Base-by-base conservation (phyloP, 1,284 basidiomycete species). In the Sparassis latifolia region DNA sequence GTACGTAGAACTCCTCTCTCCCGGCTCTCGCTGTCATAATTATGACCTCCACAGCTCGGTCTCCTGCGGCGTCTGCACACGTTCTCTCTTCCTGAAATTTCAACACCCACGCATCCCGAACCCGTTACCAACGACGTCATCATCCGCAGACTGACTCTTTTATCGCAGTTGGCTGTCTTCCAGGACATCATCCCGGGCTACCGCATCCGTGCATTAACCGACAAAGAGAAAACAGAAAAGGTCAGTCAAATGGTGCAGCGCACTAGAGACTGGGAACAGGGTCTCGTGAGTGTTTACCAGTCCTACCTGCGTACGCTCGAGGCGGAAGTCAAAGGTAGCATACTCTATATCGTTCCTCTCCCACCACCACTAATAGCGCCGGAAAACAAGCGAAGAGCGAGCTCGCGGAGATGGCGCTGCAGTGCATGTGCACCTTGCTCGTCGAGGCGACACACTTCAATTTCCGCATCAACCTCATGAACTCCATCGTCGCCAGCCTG, bases 211-310 rank as follows among this genome's bases (percentile, higher is more conserved):
- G 71, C 85, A 10, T 74, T 99, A 33, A 92, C 92, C 2, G 96
- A 94, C 38, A 81, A 82, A 55, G 97, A 99, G 69, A 90, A 90
- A 67, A 74, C 84, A 3, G 94, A 97, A 66, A 96, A 95, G 67
- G 94, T 98, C 51, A 86, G 92, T 65, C 96, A 99, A 69, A 86
- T 94, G 70, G 92, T 99, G 3, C 80, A 88, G 20, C 79, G 86
- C 32, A 86, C 92, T 55, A 81, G 97, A 59, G 97, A 99, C 64
- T 99, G 89, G 78, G 97, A 99, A 67, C 93, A 98, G 67, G 89
- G 94, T n/a, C 77, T 99, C 46, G 89, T 99, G 27, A 71, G 76
- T 47, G 83, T 88, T 39, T 99, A 99, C 69, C 93, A 97, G 67
- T 75, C 78, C 10, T 99, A 92, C 69, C 77, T 99, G 54, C 88